Conservation (phyloP, 1,284 basidiomycete genomes). For the Cystobasidium sp. region DNA sequence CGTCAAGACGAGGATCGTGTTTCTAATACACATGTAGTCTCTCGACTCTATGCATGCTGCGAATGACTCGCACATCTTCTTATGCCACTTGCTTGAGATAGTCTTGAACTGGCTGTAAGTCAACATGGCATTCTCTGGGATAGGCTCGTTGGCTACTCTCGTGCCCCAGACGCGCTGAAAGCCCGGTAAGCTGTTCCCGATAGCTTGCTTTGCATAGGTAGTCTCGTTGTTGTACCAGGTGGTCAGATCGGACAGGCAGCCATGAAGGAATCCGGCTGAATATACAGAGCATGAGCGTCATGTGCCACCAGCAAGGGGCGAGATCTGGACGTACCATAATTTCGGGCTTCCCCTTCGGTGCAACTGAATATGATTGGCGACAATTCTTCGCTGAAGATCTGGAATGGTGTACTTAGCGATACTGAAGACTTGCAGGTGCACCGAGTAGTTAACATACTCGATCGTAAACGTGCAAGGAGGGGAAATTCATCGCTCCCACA, state of each 20-base stretch:
- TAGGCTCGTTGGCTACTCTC: conserved; percentile 39
- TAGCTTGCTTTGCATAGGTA: conserved; percentile 59
- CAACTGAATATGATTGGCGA: conserved; percentile 86
- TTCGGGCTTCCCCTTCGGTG: conserved; percentile 93
- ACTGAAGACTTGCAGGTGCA: background rate
- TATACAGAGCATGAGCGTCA: background rate
- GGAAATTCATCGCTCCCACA: conserved; percentile 83
- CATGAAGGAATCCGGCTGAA: conserved; percentile 62
- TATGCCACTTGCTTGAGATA: conserved; percentile 52
- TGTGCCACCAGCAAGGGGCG: background rate
- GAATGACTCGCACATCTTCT: conserved; percentile 42
- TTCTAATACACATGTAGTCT: conserved; percentile 94
- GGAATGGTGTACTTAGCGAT: background rate
- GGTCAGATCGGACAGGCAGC: conserved; percentile 73
- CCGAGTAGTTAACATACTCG: conserved; percentile 62
- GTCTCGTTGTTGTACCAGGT: conserved; percentile 75
- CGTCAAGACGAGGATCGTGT: conserved; percentile 84
- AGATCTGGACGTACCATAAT: conserved; percentile 71
- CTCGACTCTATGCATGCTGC: conserved; percentile 53
- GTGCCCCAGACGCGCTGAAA: conserved; percentile 53
- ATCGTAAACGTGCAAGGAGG: conserved; percentile 83
- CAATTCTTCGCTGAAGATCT: conserved; percentile 77
- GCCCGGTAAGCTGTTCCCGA: conserved; percentile 57
- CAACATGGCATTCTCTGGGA: conserved; percentile 46
- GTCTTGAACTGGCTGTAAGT: conserved; percentile 45